Conservation (phyloP, 177 flowering plant genomes). For the Vitis hybrid region DNA sequence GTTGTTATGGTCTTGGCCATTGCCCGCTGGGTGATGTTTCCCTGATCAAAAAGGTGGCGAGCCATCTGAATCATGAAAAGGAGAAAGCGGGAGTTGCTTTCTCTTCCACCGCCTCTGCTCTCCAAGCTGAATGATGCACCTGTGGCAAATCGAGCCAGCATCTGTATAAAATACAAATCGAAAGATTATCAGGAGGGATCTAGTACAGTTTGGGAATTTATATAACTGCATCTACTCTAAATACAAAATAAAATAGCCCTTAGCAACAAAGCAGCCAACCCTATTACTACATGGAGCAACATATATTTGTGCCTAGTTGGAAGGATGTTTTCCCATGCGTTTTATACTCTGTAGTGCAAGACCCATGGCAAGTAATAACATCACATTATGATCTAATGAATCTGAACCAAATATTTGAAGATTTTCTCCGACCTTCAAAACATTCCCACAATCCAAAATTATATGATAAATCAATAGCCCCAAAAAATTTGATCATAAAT, state of each 20-base stretch:
- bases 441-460: too few species aligned
- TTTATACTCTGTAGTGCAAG: neutral
- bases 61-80: conserved; percentile 99
- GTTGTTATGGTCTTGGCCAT: conserved; percentile 65
- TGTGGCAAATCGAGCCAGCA: conserved; percentile 96
- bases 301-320: neutral
- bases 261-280: neutral
- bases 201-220: too few species aligned
- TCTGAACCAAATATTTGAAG: too few species aligned
- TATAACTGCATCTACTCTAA: too few species aligned
- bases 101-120: conserved; percentile 95
- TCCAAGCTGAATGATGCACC: conserved; percentile 93
- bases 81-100: conserved; percentile 89
- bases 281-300: neutral
- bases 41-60: conserved; percentile 83
- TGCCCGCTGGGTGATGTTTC: conserved; percentile 55
- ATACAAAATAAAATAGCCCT: too few species aligned
- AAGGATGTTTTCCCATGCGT: neutral
- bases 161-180: conserved; percentile 40
- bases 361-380: neutral
- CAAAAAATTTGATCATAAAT: too few species aligned
- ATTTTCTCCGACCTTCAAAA: too few species aligned
- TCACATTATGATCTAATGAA: neutral
- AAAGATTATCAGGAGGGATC: too few species aligned
- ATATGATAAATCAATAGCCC: too few species aligned